Base-by-base conservation (phyloP, 2,329 filamentous ascomycete genomes). In the Arthrobotrys entomopaga region DNA sequence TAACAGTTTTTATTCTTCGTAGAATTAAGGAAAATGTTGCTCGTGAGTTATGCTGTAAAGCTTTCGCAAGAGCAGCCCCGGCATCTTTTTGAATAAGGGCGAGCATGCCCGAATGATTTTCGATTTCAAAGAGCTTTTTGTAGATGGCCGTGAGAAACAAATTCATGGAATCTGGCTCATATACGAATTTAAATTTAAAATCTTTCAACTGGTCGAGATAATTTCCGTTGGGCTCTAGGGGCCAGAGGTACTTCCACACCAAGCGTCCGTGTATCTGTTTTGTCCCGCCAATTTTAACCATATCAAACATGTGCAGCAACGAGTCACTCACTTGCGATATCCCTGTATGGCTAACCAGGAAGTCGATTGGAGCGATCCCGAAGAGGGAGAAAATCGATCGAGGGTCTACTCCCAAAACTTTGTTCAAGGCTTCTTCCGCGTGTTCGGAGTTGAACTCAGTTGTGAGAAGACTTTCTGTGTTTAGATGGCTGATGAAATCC, bases 351-450 rank as follows among this genome's bases (percentile, higher is more conserved):
- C 64, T 58, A 22, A 63, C 57, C 10, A 78, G 16, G 49, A 65
- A 78, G 22, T 73, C 84, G 6, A 84, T 79, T 0, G 84, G 83
- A 0, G 78, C 81, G 34, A 89, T 76, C 0, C 86, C 87, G 2
- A 88, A 78, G 0, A 89, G 78, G 5, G 85, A 76, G 1, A 84
- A 83, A 3, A 87, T 77, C 0, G 84, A 84, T 0, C 81, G 79
- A 0, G 84, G 81, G 69, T 86, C 81, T 0, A 84, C 84, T 49
- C 82, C 82, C 0, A 88, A 81, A 6, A 86, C 76, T 2, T 78
- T 78, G 11, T 43, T 83, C 80, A 15, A 85, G 80, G 5, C 80
- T 78, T 19, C 20, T 22, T 61, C 60, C 1, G 46, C 43, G 22
- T 79, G 75, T 0, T 78, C 76, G 16, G 80, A 75, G 16, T 79